Percentiles rank a stretch among this genome's conserved stretches.
These are phyloP conservation scores for Acanthamoeba castellanii DNA, from an alignment of 208 protist species.

Conservation along the genomic window DNA sequence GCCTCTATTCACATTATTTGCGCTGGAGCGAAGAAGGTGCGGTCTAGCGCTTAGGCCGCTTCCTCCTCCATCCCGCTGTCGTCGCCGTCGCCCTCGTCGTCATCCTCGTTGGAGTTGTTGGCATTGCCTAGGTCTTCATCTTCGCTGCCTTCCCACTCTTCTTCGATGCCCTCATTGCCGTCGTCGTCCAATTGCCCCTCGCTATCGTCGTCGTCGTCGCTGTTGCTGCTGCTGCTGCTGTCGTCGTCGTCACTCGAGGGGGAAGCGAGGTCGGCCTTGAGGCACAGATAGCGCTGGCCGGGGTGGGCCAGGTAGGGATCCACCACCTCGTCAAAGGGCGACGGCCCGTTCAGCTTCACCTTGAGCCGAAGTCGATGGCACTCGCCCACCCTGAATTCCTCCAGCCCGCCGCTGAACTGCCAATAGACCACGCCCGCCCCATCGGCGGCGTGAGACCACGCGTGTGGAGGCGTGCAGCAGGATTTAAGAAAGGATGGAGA, in stretches of 20 bases:
- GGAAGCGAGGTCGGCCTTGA: background rate
- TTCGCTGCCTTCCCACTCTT: background rate
- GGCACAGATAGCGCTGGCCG: background rate
- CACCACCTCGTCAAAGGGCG: constrained; percentile 15
- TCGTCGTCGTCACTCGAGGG: background rate
- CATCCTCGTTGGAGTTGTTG: no score
- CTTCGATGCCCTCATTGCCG: background rate
- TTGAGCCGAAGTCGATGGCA: background rate
- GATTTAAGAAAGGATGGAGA: no score
- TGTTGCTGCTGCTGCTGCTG: no score
- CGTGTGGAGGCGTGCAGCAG: background rate
- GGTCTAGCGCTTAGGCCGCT: no score
- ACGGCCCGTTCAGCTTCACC: background rate
- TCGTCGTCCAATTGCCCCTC: background rate
- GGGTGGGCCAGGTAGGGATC: background rate
- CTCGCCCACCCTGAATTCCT: background rate
- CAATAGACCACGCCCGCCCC: no score
- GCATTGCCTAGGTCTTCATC: no score
- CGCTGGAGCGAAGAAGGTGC: no score
- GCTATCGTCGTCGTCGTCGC: background rate
- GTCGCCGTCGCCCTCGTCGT: no score
- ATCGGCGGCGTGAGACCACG: no score
- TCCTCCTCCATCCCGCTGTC: no score
- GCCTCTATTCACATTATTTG: no score
- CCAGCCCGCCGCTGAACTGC: constrained; percentile 11